Evolutionary conservation across 352 stramenopile species (phyloP).

Genomic region (Globisporangium irregulare): DNA sequence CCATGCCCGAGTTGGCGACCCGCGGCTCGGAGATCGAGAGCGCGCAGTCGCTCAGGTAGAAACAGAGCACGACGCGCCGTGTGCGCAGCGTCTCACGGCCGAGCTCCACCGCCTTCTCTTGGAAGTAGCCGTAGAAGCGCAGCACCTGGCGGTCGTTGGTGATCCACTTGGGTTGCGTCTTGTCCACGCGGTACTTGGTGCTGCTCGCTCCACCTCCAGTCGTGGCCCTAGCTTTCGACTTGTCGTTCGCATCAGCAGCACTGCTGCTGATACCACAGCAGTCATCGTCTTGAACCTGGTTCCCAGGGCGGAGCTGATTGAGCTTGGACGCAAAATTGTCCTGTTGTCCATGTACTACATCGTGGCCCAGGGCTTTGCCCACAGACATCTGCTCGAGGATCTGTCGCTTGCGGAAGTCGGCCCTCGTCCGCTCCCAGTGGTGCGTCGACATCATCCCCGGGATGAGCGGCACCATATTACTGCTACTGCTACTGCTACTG

Average conservation of each 20-base stretch:
- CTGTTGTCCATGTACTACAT: not conserved
- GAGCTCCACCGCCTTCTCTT: conserved; percentile 52
- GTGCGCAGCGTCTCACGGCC: conserved; percentile 26
- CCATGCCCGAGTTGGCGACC: conserved; percentile 83
- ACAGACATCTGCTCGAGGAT: conserved; percentile 61
- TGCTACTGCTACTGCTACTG: not conserved
- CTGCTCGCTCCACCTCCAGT: conserved; percentile 12
- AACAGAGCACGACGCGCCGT: conserved; percentile 73
- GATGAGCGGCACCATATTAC: conserved; percentile 35
- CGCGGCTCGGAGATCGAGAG: conserved; percentile 88
- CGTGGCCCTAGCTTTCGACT: not conserved
- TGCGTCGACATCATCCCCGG: conserved; percentile 57
- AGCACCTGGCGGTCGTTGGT: conserved; percentile 81
- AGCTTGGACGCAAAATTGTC: conserved; percentile 20
- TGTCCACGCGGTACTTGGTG: conserved; percentile 46
- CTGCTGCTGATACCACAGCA: not conserved
- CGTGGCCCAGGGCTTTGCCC: conserved; percentile 29
- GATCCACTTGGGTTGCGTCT: conserved; percentile 57
- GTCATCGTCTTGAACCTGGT: not conserved
- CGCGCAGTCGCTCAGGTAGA: conserved; percentile 79
- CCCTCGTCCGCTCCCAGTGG: conserved; percentile 36
- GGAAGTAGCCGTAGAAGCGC: conserved; percentile 90
- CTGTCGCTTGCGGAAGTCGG: conserved; percentile 60
- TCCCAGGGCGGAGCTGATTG: conserved; percentile 5
- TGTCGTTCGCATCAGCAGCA: not conserved